Evolutionary conservation across 257 asterid species (phyloP), one percentile per base, ranked within the genome.

Genomic region (Ilex aquifolium): DNA sequence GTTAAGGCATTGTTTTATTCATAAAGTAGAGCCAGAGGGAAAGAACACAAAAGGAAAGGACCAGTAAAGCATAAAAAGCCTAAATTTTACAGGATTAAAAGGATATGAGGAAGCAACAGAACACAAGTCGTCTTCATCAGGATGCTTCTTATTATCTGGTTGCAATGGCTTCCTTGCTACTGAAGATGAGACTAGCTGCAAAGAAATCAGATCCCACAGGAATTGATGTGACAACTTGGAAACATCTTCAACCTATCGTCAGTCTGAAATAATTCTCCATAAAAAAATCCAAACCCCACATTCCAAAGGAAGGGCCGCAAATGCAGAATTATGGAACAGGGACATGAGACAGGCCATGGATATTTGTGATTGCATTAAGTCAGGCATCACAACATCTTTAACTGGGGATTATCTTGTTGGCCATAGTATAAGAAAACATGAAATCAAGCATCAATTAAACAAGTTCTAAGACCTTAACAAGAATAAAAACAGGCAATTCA

Each of bases 41-140:
- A 21, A 75, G 21, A 17, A 66, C 58, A 58, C 12, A 67, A 69
- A 42, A 56, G 61, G 36, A 64, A 36, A 65, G 69, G n/a, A 53
- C 11, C 44, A 32, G 32, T 49, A 64, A n/a, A 58, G 12, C 52
- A 66, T 10, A 42, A 53, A 4, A 1, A 29, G 48, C 63, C 59
- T 58, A 42, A 48, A 59, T 65, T 51, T 63, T 12, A 49, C 56
- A 31, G 17, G 68, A 39, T 69, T 49, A 50, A 75, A 73, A 74
- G 89, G 87, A 82, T 88, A 88, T 82, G 88, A 72, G 61, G 93
- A 82, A 72, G 80, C 57, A 66, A 77, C 74, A 3, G 93, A 86
- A 67, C 79, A 84, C 21, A 75, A 66, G 66, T 86, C 86, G 67
- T 86, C 95, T 68, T 88, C 95, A 72, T 81, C 93, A 12, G 81